These are phyloP conservation scores for Neonectria faginata DNA, from an alignment of 2,329 filamentous ascomycete genomes.

Conservation along the genomic window DNA sequence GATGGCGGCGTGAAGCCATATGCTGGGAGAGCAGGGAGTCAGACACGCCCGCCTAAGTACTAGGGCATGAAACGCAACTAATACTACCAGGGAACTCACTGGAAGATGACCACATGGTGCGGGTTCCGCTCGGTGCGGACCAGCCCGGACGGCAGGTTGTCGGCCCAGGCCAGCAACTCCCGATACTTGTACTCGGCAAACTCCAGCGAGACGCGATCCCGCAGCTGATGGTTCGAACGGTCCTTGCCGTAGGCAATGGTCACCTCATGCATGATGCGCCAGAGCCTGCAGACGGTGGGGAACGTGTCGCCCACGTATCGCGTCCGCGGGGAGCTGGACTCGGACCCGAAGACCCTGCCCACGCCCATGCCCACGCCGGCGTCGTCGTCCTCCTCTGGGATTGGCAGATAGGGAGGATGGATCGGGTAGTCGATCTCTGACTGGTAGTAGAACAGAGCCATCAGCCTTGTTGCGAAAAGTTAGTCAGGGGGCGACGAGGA, in stretches of 20 bases:
- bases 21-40: slow-evolving; percentile 29
- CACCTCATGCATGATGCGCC: slow-evolving; percentile 53
- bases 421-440: not conserved
- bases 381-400: slow-evolving; percentile 4
- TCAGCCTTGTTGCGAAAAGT: slow-evolving; percentile 11
- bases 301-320: slow-evolving; percentile 2
- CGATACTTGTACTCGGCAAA: slow-evolving; percentile 54
- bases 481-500: not conserved
- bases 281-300: slow-evolving; percentile 42
- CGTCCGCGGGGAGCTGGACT: not conserved
- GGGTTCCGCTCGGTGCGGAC: slow-evolving; percentile 43
- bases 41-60: too few species aligned
- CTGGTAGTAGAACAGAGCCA: slow-evolving; percentile 17
- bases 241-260: slow-evolving; percentile 44
- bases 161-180: slow-evolving; percentile 54
- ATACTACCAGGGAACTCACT: slow-evolving; percentile 46
- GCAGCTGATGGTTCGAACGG: slow-evolving; percentile 6
- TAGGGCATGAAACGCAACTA: too few species aligned
- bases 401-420: not conserved
- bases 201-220: slow-evolving; percentile 27
- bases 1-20: slow-evolving; percentile 55
- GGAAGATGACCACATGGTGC: slow-evolving; percentile 52
- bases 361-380: too few species aligned
- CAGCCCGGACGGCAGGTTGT: slow-evolving; percentile 46
- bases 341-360: not conserved